These are phyloP conservation scores for Monocercomonoides exilis DNA, from an alignment of 78 protist genomes.

Conservation along the genomic window DNA sequence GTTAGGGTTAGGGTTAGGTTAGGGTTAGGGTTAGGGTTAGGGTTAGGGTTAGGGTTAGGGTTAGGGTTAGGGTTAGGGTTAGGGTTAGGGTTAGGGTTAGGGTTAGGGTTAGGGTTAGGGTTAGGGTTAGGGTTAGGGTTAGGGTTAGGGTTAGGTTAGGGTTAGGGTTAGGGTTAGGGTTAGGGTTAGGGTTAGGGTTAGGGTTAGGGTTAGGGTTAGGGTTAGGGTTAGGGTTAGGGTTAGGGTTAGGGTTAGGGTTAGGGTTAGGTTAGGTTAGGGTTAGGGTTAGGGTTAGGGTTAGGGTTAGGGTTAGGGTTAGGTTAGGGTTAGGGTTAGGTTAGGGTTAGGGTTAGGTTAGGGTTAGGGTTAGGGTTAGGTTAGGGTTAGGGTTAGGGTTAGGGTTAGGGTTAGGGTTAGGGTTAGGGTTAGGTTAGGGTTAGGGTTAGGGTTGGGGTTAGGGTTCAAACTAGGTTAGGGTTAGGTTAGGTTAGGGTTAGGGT, in stretches of 20 bases:
- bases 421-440: slow-evolving; percentile 19
- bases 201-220: slow-evolving; percentile 25
- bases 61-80: slow-evolving; percentile 24
- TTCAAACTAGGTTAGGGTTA: neutral
- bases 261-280: slow-evolving; percentile 23
- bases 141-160: slow-evolving; percentile 19
- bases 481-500: slow-evolving; percentile 15
- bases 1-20: slow-evolving; percentile 18
- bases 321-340: slow-evolving; percentile 11
- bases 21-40: slow-evolving; percentile 26
- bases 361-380: slow-evolving; percentile 16
- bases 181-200: slow-evolving; percentile 24
- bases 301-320: slow-evolving; percentile 26
- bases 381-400: slow-evolving; percentile 19
- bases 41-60: slow-evolving; percentile 19
- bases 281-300: slow-evolving; percentile 25
- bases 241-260: slow-evolving; percentile 24
- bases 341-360: slow-evolving; percentile 26
- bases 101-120: slow-evolving; percentile 18
- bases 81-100: slow-evolving; percentile 15
- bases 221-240: neutral
- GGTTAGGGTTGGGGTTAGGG: slow-evolving; percentile 25
- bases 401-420: slow-evolving; percentile 5
- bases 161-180: slow-evolving; percentile 26
- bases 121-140: slow-evolving; percentile 25